phyloP scores from a whole-genome alignment of 1,139 yeast species.

The Sugiyamaella novakii region DNA sequence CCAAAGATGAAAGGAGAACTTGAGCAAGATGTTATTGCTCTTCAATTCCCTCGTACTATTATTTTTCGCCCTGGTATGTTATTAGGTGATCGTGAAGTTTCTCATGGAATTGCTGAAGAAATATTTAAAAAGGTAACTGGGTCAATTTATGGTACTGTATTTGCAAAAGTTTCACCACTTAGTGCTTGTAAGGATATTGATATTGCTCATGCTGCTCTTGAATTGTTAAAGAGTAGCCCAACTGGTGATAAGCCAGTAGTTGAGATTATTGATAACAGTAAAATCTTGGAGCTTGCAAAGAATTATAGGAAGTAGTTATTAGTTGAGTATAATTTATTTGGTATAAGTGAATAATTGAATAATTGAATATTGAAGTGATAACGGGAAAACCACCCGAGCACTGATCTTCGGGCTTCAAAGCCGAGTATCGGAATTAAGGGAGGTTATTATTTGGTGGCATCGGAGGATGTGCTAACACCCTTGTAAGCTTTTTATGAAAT shows the following conservation, averaged over 20 bases:
- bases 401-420: too few relatives aligned
- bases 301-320: not conserved
- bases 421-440: too few relatives aligned
- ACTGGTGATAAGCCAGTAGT: conserved; percentile 8
- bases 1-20: conserved; percentile 20
- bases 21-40: conserved; percentile 19
- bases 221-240: conserved; percentile 3
- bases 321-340: too few relatives aligned
- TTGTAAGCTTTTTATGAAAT: too few relatives aligned
- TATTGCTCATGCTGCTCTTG: conserved; percentile 17
- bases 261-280: conserved; percentile 9
- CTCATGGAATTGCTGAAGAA: conserved; percentile 16
- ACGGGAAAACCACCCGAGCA: too few relatives aligned
- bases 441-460: too few relatives aligned
- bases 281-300: conserved; percentile 13
- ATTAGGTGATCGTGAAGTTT: conserved; percentile 18
- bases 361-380: too few relatives aligned
- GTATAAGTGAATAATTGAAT: too few relatives aligned
- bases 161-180: conserved; percentile 8
- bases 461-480: too few relatives aligned
- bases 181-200: conserved; percentile 13
- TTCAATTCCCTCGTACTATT: conserved; percentile 20
- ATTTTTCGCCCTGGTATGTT: conserved; percentile 22
- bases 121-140: conserved; percentile 9
- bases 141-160: conserved; percentile 6